A percentile compares a stretch with the other conserved stretches of the same genome.
These are phyloP conservation scores for Scheffersomyces coipomensis DNA, from an alignment of 805 yeast genomes.

Conservation along the genomic window DNA sequence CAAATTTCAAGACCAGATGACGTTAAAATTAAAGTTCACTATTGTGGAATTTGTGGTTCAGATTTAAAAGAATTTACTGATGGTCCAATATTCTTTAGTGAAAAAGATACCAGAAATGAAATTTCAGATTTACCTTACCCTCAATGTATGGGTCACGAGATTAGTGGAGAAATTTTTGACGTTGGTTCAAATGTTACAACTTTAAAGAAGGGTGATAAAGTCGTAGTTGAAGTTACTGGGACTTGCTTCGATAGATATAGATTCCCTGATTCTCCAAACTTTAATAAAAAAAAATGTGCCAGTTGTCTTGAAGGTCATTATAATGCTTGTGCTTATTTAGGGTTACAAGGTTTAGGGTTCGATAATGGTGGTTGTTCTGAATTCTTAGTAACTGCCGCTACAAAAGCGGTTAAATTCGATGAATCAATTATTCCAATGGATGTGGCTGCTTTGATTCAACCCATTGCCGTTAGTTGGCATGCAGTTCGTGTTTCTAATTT, in stretches of 20 bases:
- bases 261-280: slow-evolving; percentile 31
- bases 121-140: slow-evolving; percentile 44
- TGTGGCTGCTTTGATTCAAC: slow-evolving; percentile 55
- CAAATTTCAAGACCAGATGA: slow-evolving; percentile 30
- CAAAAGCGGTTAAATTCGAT: slow-evolving; percentile 43
- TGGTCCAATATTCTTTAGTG: slow-evolving; percentile 59
- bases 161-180: slow-evolving; percentile 57
- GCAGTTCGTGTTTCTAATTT: slow-evolving; percentile 47
- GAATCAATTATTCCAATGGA: slow-evolving; percentile 36
- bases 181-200: slow-evolving; percentile 55
- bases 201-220: slow-evolving; percentile 64
- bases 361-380: slow-evolving; percentile 57
- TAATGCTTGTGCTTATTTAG: slow-evolving; percentile 52
- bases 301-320: slow-evolving; percentile 50
- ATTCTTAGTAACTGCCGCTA: slow-evolving; percentile 38
- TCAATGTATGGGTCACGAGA: slow-evolving; percentile 60
- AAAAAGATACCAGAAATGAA: slow-evolving; percentile 40
- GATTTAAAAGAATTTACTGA: slow-evolving; percentile 57
- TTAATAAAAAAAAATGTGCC: slow-evolving; percentile 31
- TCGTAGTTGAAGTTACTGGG: slow-evolving; percentile 62
- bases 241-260: slow-evolving; percentile 51
- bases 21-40: slow-evolving; percentile 56
- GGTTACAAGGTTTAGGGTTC: slow-evolving; percentile 56
- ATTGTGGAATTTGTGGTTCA: slow-evolving; percentile 65
- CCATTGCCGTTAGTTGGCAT: slow-evolving; percentile 60